A percentile compares a stretch with the other conserved stretches of the same genome.
phyloP scores from a whole-genome alignment of 257 asterid genomes.

The Nicotiana tomentosiformis region DNA sequence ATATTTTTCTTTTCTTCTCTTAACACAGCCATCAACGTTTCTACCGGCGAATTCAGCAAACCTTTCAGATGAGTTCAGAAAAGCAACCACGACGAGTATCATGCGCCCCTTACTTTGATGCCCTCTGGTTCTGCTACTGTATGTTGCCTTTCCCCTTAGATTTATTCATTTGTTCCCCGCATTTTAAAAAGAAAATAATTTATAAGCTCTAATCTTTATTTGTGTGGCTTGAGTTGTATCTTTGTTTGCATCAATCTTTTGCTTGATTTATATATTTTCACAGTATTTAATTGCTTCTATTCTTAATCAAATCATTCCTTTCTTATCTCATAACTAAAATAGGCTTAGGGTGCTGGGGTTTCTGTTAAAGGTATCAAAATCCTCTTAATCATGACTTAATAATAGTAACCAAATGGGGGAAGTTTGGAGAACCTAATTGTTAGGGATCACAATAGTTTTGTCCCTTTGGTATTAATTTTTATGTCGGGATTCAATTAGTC shows the following conservation, averaged over 20 bases:
- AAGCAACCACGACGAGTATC: conserved; percentile 26
- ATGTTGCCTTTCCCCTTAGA: conserved; percentile 15
- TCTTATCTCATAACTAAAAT: not conserved
- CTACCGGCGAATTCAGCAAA: not conserved
- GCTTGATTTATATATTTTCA: not conserved
- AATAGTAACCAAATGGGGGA: not conserved
- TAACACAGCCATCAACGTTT: not conserved
- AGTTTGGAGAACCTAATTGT: not conserved
- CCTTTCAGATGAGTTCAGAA: not conserved
- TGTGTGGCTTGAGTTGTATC: not conserved
- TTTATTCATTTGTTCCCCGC: not conserved
- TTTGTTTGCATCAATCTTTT: too few relatives aligned
- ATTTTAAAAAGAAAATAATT: not conserved
- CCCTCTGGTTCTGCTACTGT: conserved; percentile 93
- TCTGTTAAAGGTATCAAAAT: not conserved
- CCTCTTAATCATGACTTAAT: not conserved
- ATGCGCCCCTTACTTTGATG: conserved; percentile 65
- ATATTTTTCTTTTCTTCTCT: not conserved
- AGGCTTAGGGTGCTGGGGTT: not conserved
- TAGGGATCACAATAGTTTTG: not conserved
- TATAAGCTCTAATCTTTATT: not conserved
- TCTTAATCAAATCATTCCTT: not conserved
- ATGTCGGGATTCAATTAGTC: not conserved
- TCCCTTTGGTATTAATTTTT: not conserved
- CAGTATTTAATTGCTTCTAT: not conserved